Percentiles rank a stretch among this genome's conserved stretches.
Evolutionary conservation across 257 asterid genomes (phyloP).

Genomic region (Cordia subcordata): DNA sequence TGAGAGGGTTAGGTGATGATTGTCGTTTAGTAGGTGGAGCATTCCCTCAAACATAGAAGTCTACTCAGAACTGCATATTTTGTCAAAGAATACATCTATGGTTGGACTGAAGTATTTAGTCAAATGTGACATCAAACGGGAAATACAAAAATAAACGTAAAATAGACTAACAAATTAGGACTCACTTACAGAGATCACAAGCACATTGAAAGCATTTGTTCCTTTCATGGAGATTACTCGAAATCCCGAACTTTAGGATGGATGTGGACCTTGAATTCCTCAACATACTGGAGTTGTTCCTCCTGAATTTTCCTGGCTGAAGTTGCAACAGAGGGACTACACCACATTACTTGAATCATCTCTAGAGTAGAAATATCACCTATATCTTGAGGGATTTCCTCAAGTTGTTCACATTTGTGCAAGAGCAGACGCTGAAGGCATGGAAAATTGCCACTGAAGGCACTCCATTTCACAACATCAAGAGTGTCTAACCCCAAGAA

Average conservation of each 20-base stretch:
- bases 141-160: too few species aligned
- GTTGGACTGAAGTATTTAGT: too few species aligned
- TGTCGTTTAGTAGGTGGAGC: too few species aligned
- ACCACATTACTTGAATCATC: neutral
- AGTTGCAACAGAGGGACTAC: neutral
- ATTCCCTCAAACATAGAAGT: too few species aligned
- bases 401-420: neutral
- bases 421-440: constrained; percentile 1
- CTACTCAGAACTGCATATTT: too few species aligned
- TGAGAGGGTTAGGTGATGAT: too few species aligned
- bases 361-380: neutral
- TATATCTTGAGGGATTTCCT: constrained; percentile 3
- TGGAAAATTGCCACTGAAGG: constrained; percentile 5
- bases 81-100: too few species aligned
- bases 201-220: too few species aligned
- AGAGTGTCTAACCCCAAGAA: constrained; percentile 1
- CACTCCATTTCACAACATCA: constrained; percentile 6
- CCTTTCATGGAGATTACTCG: too few species aligned
- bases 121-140: too few species aligned
- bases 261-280: neutral
- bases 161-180: too few species aligned
- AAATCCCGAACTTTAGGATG: neutral
- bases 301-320: neutral
- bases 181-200: too few species aligned
- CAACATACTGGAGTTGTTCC: neutral